Conservation (phyloP, 306 rosid genomes). For the Trifolium fragiferum region DNA sequence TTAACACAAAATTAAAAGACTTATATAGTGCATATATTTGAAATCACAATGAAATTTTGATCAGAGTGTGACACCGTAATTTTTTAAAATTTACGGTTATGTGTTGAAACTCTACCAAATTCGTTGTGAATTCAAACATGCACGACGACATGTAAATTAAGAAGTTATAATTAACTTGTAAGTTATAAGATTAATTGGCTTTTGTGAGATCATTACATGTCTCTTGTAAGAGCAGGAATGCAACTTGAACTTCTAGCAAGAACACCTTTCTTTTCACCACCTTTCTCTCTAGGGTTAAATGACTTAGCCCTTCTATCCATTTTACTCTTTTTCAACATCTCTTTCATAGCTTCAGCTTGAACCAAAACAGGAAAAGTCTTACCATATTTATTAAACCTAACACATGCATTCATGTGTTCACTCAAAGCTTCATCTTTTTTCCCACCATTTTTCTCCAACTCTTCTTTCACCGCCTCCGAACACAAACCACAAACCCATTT, state of each 20-base stretch:
- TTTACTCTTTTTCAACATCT: conserved; percentile 83
- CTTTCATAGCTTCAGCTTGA: conserved; percentile 94
- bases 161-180: background rate
- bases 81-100: background rate
- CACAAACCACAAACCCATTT: conserved; percentile 92
- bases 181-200: conserved; percentile 33
- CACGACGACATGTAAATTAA: background rate
- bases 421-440: conserved; percentile 72
- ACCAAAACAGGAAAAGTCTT: conserved; percentile 87
- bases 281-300: conserved; percentile 71
- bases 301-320: conserved; percentile 75
- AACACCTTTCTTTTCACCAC: conserved; percentile 54
- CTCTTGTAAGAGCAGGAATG: conserved; percentile 78
- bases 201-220: conserved; percentile 52
- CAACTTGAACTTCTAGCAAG: conserved; percentile 91
- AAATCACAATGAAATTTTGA: background rate
- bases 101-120: background rate
- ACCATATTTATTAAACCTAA: conserved; percentile 77
- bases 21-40: background rate
- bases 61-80: background rate
- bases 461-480: conserved; percentile 92
- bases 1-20: background rate
- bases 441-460: conserved; percentile 77
- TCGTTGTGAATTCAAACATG: background rate
- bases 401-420: conserved; percentile 80